These are phyloP conservation scores for Fusarium torreyae DNA, from an alignment of 2,329 filamentous ascomycete genomes.

Conservation along the genomic window DNA sequence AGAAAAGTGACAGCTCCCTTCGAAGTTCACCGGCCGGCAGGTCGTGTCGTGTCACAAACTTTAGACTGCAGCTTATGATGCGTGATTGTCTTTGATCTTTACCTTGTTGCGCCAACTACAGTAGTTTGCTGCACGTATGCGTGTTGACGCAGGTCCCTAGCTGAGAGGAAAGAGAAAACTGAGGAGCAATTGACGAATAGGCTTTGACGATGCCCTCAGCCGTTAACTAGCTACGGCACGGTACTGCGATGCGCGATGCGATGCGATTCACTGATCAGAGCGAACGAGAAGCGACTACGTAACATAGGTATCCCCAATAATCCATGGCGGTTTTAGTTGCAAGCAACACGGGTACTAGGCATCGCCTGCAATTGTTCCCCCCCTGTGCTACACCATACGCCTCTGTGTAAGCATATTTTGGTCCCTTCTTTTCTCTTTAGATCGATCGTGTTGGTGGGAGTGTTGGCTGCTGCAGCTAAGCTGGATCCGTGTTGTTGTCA, in stretches of 20 bases:
- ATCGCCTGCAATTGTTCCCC: conserved; percentile 15
- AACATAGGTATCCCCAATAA: conserved; percentile 12
- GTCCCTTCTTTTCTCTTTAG: conserved; percentile 16
- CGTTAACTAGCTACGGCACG: conserved; percentile 24
- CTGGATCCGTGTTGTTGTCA: conserved; percentile 26
- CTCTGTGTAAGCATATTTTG: conserved; percentile 5
- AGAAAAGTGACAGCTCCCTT: conserved; percentile 32
- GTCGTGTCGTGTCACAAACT: conserved; percentile 37
- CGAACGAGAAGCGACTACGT: conserved; percentile 28
- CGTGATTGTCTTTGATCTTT: conserved; percentile 37
- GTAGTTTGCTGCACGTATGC: conserved; percentile 39
- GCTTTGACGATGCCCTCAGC: conserved; percentile 25
- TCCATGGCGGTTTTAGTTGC: not conserved
- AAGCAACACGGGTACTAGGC: conserved; percentile 16
- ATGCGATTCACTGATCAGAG: conserved; percentile 14
- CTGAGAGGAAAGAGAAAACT: conserved; percentile 53
- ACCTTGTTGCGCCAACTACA: conserved; percentile 40
- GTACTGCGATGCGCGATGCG: conserved; percentile 44
- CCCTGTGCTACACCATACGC: conserved; percentile 20
- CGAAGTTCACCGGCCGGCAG: conserved; percentile 17
- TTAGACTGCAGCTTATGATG: conserved; percentile 28
- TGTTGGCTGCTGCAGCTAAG: conserved; percentile 9
- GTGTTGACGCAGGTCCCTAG: conserved; percentile 48
- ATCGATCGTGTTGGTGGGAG: conserved; percentile 34
- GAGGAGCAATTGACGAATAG: conserved; percentile 47